Percentiles rank a stretch among this genome's conserved stretches.
phyloP scores from a whole-genome alignment of 139 green algal species.

The Chlamydomonas sphaeroides region DNA sequence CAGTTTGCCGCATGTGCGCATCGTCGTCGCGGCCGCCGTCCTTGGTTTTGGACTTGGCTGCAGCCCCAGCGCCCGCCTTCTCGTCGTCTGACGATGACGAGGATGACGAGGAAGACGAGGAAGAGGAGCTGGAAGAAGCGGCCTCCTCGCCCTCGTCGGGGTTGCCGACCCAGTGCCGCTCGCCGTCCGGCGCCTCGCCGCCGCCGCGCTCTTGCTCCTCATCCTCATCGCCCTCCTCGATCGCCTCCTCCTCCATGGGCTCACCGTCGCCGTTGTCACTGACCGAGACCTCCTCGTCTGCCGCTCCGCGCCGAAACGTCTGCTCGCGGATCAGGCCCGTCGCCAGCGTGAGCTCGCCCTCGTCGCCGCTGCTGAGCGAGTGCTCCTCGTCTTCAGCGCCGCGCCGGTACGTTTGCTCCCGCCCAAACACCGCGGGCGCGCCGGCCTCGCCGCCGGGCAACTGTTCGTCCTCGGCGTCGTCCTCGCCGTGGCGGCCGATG shows the following conservation, averaged over 20 bases:
- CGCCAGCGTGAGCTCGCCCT: background rate
- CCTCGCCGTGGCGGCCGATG: background rate
- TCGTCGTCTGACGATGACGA: too few species aligned
- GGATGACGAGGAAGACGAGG: too few species aligned
- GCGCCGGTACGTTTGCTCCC: constrained; percentile 18
- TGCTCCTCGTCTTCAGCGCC: constrained; percentile 31
- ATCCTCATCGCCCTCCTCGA: background rate
- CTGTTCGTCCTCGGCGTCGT: background rate
- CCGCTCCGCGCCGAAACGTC: constrained; percentile 13
- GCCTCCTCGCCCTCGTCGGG: too few species aligned
- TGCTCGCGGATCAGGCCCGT: background rate
- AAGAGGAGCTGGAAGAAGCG: too few species aligned
- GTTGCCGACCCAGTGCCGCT: too few species aligned
- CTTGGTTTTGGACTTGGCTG: too few species aligned
- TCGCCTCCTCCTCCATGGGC: background rate
- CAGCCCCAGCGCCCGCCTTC: too few species aligned
- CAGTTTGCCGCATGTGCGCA: too few species aligned
- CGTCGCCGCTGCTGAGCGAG: constrained; percentile 13
- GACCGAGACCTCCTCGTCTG: constrained; percentile 26
- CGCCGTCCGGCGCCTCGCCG: too few species aligned
- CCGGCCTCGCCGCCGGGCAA: background rate
- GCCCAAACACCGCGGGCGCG: background rate
- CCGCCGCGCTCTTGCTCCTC: too few species aligned
- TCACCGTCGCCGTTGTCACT: constrained; percentile 4
- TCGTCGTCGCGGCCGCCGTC: too few species aligned